Evolutionary conservation across 2,329 filamentous ascomycete genomes (phyloP).

Genomic region (Byssothecium circinans): DNA sequence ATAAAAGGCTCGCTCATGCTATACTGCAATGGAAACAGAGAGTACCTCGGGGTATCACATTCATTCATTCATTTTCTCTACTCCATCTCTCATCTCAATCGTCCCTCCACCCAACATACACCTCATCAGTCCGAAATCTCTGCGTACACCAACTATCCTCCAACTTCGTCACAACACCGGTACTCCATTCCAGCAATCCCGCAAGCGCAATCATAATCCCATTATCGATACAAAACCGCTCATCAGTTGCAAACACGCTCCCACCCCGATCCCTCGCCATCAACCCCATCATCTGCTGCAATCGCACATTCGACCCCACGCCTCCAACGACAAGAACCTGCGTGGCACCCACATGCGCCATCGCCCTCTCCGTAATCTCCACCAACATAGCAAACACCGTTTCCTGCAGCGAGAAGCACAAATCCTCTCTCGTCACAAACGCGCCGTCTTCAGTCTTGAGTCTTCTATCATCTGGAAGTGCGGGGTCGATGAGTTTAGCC

Average conservation of each 20-base stretch:
- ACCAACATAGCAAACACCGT: conserved; percentile 97
- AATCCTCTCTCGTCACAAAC: conserved; percentile 73
- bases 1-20: no score
- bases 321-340: conserved; percentile 96
- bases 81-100: conserved; percentile 10
- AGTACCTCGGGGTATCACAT: background rate
- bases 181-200: conserved; percentile 80
- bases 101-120: conserved; percentile 54
- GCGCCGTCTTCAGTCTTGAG: conserved; percentile 53
- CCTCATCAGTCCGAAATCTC: conserved; percentile 55
- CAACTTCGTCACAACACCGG: conserved; percentile 74
- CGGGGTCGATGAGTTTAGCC: conserved; percentile 64
- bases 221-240: conserved; percentile 98
- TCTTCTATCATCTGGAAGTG: conserved; percentile 42
- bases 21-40: no score
- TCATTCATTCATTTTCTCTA: background rate
- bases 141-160: conserved; percentile 74
- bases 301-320: conserved; percentile 88
- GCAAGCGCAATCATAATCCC: conserved; percentile 99
- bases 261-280: conserved; percentile 91
- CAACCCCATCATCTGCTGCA: conserved; percentile 97
- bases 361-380: conserved; percentile 96
- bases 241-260: conserved; percentile 91
- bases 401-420: conserved; percentile 95
- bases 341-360: conserved; percentile 90